Base-by-base conservation (phyloP, 2,329 filamentous ascomycete species). In the Botrytis medusae region DNA sequence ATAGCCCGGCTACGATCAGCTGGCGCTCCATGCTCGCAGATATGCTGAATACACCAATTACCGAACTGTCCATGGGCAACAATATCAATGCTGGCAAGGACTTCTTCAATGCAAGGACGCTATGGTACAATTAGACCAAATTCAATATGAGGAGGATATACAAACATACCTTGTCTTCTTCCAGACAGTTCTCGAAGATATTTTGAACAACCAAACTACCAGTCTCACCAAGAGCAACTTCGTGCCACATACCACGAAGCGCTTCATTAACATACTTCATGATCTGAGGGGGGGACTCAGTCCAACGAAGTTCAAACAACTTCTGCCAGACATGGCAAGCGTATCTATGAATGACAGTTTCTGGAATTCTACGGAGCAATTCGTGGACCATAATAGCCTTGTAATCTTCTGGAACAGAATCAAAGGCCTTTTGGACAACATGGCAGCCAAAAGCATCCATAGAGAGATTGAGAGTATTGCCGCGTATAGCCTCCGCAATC, bases 311-410 rank as follows among this genome's bases (percentile, higher is more conserved):
- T 83, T 99, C 96, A 82, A 99, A 99, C 42, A 99, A 89, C 86
- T 99, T 99, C 85, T 99, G 96, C 96, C 96, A 99, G 76, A 99
- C 96, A 82, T 99, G 96, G 80, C 96, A 99, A 74, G 96, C 96
- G 84, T 99, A 99, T 77, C 97, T 93, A 84, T 99, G 97, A 81
- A 99, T 96, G 76, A 99, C 95, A 3, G 96, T 99, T 83, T 99
- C 95, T 0, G 95, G 96, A 76, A 99, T 99, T 72, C 94, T 92
- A 75, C 94, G 93, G 73, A 99, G 90, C 40, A 99, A 87, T 81
- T 99, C 96, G 81, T 97, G 94, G n/a, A 99, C 96, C 95, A 99
- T 98, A 81, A 96, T 92, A 20, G 94, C 93, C 84, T 99, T 99
- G 87, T 98, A 97, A 78, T 97, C 93, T 82, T 99, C 97, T 0